Evolutionary conservation across 2,329 filamentous ascomycete species (phyloP).

Genomic region (Pleoardoris graminearum): DNA sequence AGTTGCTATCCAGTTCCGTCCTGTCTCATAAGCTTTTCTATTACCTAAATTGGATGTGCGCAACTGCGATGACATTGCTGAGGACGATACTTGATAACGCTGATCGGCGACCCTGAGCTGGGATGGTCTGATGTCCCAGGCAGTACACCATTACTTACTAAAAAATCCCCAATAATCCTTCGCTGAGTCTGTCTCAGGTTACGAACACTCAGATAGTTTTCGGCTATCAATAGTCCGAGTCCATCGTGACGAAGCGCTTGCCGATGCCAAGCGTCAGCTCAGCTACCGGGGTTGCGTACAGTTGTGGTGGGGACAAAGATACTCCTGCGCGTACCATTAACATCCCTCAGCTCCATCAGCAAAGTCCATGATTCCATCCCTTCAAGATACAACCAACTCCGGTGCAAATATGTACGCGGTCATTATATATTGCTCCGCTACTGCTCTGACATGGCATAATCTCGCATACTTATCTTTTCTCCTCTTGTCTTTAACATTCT

Average conservation of each 20-base stretch:
- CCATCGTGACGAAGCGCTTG: neutral
- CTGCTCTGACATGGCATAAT: neutral
- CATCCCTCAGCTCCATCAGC: neutral
- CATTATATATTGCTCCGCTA: neutral
- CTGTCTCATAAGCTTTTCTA: too few species aligned
- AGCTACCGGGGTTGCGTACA: neutral
- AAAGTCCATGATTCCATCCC: conserved; percentile 5
- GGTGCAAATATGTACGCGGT: too few species aligned
- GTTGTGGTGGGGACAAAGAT: neutral
- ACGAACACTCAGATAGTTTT: neutral
- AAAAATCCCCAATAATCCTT: too few species aligned
- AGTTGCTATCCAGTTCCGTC: too few species aligned
- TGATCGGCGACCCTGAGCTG: too few species aligned
- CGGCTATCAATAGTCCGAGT: neutral
- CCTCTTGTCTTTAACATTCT: neutral
- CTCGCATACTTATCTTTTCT: neutral
- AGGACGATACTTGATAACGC: too few species aligned
- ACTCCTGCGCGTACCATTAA: neutral
- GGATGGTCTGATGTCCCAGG: too few species aligned
- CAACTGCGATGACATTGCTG: too few species aligned
- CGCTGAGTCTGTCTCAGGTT: neutral
- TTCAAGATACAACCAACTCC: neutral
- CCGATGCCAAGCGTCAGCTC: conserved; percentile 3
- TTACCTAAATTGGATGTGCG: too few species aligned
- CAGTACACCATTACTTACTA: too few species aligned